These are phyloP conservation scores for Aspergillus fischeri DNA, from an alignment of 2,329 filamentous ascomycete species.

Conservation along the genomic window DNA sequence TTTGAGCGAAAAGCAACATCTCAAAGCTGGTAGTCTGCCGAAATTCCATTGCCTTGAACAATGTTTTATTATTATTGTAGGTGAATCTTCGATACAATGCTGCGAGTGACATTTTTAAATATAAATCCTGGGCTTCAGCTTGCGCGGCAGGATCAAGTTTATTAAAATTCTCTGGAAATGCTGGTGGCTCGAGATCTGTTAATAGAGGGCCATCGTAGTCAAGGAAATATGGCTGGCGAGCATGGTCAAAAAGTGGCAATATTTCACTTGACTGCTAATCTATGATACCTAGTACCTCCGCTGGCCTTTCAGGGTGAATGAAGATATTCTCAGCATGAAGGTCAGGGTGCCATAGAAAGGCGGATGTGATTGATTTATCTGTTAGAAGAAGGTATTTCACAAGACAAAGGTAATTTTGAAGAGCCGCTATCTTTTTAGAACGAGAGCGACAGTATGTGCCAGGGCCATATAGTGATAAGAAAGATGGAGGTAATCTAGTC, in stretches of 20 bases:
- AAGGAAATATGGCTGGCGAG: constrained; percentile 28
- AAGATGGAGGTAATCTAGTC: no score
- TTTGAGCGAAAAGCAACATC: no score
- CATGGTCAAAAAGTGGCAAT: constrained; percentile 36
- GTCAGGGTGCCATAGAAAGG: constrained; percentile 35
- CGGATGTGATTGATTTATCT: constrained; percentile 21
- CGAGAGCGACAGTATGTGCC: constrained; percentile 33
- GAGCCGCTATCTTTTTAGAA: constrained; percentile 30
- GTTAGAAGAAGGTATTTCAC: constrained; percentile 23
- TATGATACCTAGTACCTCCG: constrained; percentile 19
- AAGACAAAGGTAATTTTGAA: constrained; percentile 26
- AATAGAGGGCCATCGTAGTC: constrained; percentile 26
- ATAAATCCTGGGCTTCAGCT: no score
- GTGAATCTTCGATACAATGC: no score
- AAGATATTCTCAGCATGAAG: constrained; percentile 34
- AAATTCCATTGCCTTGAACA: no score
- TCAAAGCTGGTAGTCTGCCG: no score
- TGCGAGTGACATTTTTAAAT: no score
- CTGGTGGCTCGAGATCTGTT: no score
- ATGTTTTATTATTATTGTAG: no score
- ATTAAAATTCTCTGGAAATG: no score
- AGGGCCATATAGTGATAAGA: constrained; percentile 22
- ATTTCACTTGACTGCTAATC: constrained; percentile 25
- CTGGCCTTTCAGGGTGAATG: constrained; percentile 15
- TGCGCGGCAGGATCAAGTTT: no score